A percentile compares a stretch with the other conserved stretches of the same genome.
Evolutionary conservation across 176 grass and related monocot genomes (phyloP).

Genomic region (Rhynchospora breviuscula): DNA sequence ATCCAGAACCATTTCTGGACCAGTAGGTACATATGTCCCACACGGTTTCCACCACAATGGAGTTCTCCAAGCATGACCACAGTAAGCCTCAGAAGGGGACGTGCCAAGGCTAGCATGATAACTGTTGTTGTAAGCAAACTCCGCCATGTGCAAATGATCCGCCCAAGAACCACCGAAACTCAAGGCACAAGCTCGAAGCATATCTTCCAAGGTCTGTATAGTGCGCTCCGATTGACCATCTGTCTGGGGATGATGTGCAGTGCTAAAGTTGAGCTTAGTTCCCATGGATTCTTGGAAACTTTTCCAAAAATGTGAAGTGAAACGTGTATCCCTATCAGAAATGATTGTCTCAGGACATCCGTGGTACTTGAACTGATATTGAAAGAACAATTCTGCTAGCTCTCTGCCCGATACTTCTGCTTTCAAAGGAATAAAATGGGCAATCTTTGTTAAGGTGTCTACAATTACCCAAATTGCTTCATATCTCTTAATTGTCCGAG

Average conservation of each 20-base stretch:
- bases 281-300: neutral
- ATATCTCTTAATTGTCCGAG: too few relatives aligned
- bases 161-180: neutral
- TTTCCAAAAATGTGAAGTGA: neutral
- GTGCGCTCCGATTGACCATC: neutral
- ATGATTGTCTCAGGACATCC: too few relatives aligned
- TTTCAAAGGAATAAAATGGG: too few relatives aligned
- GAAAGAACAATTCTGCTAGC: too few relatives aligned
- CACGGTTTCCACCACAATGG: neutral
- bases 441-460: too few relatives aligned
- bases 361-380: too few relatives aligned
- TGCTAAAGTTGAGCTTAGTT: neutral
- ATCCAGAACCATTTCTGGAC: neutral
- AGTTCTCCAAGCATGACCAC: neutral
- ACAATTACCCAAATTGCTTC: too few relatives aligned
- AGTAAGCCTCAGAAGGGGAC: neutral
- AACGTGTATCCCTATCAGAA: too few relatives aligned
- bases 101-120: neutral
- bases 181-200: neutral
- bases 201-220: neutral
- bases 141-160: neutral
- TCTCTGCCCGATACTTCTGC: too few relatives aligned
- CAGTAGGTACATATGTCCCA: neutral
- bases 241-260: neutral
- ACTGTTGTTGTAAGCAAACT: conserved; percentile 1